Conservation (phyloP, 345 rosid genomes). For the Populus alba region DNA sequence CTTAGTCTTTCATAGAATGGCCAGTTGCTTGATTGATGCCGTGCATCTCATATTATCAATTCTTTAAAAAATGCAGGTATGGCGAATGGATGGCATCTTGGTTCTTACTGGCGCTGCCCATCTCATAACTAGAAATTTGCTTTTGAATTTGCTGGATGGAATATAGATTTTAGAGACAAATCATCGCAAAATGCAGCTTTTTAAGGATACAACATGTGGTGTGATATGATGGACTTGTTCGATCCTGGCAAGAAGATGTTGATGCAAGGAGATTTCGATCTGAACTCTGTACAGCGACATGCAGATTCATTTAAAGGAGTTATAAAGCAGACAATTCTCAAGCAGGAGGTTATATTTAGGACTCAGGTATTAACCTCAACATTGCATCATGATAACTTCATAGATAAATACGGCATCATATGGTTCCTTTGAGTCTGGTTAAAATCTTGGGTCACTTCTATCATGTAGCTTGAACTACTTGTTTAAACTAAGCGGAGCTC, state of each 20-base stretch:
- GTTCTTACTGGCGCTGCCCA: background rate
- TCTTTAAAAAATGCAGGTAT: background rate
- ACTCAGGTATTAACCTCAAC: conserved; percentile 38
- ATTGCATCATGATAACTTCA: background rate
- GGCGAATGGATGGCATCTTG: background rate
- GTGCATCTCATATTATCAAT: background rate
- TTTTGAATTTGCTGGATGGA: conserved; percentile 3
- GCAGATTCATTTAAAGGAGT: conserved; percentile 29
- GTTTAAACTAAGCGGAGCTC: conserved; percentile 1
- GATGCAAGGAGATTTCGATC: conserved; percentile 32
- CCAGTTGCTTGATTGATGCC: background rate
- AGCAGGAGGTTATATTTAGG: conserved; percentile 42
- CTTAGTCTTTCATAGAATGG: background rate
- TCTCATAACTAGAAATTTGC: conserved; percentile 1
- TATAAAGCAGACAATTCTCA: conserved; percentile 39
- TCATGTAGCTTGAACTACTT: background rate
- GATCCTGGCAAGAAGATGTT: conserved; percentile 24
- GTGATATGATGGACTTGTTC: conserved; percentile 11
- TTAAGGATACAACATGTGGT: conserved; percentile 17
- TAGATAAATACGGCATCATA: background rate
- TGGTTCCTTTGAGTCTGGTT: background rate
- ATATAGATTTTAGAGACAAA: background rate
- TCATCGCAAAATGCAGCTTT: conserved; percentile 6
- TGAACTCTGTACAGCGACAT: conserved; percentile 24
- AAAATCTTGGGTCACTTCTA: background rate